Evolutionary conservation across 345 rosid genomes (phyloP), one percentile per base, ranked within the genome.

Genomic region (Lumnitzera racemosa): DNA sequence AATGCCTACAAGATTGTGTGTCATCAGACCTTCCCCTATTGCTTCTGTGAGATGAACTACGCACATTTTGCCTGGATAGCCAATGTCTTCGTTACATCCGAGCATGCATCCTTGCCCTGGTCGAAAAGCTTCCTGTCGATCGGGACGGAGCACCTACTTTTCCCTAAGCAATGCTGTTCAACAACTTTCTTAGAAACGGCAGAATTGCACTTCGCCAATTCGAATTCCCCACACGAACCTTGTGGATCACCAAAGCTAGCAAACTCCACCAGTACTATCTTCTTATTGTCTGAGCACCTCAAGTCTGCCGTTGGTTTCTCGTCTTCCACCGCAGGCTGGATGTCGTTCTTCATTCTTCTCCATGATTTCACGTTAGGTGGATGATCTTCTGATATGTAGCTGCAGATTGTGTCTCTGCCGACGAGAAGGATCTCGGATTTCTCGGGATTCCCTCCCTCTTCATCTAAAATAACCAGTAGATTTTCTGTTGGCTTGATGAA

Each of bases 191-290:
- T 86, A 46, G 94, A 27, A 81, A 70, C 48, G 59, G 51, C 88
- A 27, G 89, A 75, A 47, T 59, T 63, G 78, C 99, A 94, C 2
- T 77, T 72, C 54, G 95, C 99, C 51, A 46, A 25, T 2, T 20
- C 7, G 66, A 57, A 86, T 65, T 53, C 52, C 46, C 97, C 96
- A 64, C 99, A 94, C 23, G 67, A 12, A 23, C 99, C 97, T 20
- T 12, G 46, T 55, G 99, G 87, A 63, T 86, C 74, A 24, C 99
- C 97, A 29, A 71, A 94, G 80, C 91, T 84, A 3, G 96, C 95
- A 51, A 90, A 94, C 58, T 94, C 87, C 23, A 94, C 86, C 1
- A 70, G 71, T 12, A 65, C 57, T 17, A 90, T 78, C 72, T 77
- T 62, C 72, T 76, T 81, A 47, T 65, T 36, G 64, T 64, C 55